Evolutionary conservation across 257 asterid species (phyloP), one percentile per base, ranked within the genome.

Genomic region (Rehmannia glutinosa): DNA sequence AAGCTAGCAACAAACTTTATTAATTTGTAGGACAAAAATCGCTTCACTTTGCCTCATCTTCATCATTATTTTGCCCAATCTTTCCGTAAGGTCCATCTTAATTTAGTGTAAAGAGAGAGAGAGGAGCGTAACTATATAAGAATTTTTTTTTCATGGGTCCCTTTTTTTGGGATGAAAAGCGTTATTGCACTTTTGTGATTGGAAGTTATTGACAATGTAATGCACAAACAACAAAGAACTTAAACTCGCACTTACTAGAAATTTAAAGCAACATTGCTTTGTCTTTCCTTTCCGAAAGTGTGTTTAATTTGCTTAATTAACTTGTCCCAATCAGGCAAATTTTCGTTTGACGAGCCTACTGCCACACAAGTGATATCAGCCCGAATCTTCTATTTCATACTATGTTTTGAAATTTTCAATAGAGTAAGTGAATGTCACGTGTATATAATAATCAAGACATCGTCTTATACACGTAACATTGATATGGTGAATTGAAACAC

Each of bases 191-290:
- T 74, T 52, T 73, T 36, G 56, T 53, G 70, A 73, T 72, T 75
- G 76, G 75, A 53, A 64, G 66, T 64, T 64, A 5, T 78, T 77
- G 73, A 78, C 69, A 69, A 74, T 41, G 13, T 70, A 57, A 69
- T 66, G 87, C 87, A 84, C 90, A 78, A 83, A 84, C 83, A 80
- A 78, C 88, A 70, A 86, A 69, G 71, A 49, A 51, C 68, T 78
- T 77, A 54, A 70, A 65, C 64, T 39, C 75, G 72, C 78, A 77
- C 82, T 80, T 80, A 51, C 17, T 36, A 46, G 24, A 59, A 30
- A 62, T 59, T 76, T 76, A 68, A 8, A 53, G 38, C 57, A 39
- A 45, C 74, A 72, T 55, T 46, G 51, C 42, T 62, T 41, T 68
- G 27, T 12, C 49, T 39, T 74, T 62, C 77, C 58, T 72, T 62